Evolutionary conservation across 1,284 basidiomycete species (phyloP).

Genomic region (Sphaerobolus stellatus): DNA sequence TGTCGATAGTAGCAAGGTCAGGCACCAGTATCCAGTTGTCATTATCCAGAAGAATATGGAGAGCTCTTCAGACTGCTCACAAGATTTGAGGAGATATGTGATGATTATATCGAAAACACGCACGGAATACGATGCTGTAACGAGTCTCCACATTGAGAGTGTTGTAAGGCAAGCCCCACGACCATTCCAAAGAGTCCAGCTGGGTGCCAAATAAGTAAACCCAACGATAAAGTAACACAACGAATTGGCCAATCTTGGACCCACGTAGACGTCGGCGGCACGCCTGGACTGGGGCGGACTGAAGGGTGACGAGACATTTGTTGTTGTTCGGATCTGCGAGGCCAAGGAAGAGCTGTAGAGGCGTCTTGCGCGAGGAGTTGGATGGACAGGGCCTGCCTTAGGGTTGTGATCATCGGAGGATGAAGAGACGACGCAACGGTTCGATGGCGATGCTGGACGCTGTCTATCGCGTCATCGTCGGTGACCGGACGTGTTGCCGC

Average conservation of each 20-base stretch:
- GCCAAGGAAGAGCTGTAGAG: not conserved
- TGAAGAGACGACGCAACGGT: not conserved
- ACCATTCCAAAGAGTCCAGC: not conserved
- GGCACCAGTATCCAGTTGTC: not conserved
- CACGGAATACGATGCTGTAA: not conserved
- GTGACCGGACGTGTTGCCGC: too few species aligned
- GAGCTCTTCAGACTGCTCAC: not conserved
- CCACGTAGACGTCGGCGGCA: not conserved
- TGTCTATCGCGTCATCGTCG: too few species aligned
- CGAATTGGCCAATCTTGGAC: not conserved
- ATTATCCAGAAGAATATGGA: not conserved
- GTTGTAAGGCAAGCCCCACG: not conserved
- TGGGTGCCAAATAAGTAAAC: not conserved
- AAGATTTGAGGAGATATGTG: not conserved
- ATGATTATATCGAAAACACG: not conserved
- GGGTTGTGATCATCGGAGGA: not conserved
- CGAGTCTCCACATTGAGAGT: not conserved
- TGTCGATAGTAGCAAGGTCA: not conserved
- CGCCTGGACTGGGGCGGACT: not conserved
- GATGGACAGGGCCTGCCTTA: not conserved
- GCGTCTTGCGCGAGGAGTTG: not conserved
- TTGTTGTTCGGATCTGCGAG: not conserved
- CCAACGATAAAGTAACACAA: not conserved
- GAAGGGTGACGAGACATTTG: not conserved
- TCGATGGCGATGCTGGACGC: too few species aligned